Percentiles rank a stretch among this genome's conserved stretches.
Conservation (phyloP, 192 early-diverging fungal species). For the Podila horticola region DNA sequence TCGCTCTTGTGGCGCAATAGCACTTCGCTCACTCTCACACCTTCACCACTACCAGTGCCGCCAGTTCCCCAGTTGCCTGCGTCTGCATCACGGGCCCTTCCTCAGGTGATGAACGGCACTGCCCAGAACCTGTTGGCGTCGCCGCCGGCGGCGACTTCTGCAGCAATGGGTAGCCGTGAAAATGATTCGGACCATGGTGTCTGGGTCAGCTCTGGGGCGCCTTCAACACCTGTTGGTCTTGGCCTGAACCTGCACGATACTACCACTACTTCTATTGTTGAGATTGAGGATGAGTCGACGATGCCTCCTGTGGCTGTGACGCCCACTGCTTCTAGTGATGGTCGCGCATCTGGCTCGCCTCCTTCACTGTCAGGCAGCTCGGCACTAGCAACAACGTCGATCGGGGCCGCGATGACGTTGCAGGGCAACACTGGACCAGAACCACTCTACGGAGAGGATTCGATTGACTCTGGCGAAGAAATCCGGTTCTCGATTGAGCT, state of each 20-base stretch:
- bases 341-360: neutral
- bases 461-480: constrained; percentile 79
- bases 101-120: constrained; percentile 47
- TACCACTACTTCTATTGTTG: neutral
- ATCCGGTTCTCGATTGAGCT: constrained; percentile 91
- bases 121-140: constrained; percentile 17
- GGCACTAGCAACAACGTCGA: constrained; percentile 22
- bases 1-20: constrained; percentile 44
- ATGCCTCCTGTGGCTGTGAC: neutral
- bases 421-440: constrained; percentile 31
- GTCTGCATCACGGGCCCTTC: constrained; percentile 16
- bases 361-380: constrained; percentile 34
- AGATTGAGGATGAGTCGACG: neutral
- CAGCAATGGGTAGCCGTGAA: constrained; percentile 16
- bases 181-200: constrained; percentile 48
- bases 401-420: neutral
- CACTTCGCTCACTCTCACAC: constrained; percentile 20
- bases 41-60: constrained; percentile 37
- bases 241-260: neutral
- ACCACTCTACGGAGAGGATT: constrained; percentile 64
- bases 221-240: constrained; percentile 1
- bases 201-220: constrained; percentile 38
- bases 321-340: neutral
- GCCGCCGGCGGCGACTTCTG: constrained; percentile 8
- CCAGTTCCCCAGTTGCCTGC: constrained; percentile 27